Evolutionary conservation across 352 stramenopile genomes (phyloP).

Genomic region (Achlya hypogyna): DNA sequence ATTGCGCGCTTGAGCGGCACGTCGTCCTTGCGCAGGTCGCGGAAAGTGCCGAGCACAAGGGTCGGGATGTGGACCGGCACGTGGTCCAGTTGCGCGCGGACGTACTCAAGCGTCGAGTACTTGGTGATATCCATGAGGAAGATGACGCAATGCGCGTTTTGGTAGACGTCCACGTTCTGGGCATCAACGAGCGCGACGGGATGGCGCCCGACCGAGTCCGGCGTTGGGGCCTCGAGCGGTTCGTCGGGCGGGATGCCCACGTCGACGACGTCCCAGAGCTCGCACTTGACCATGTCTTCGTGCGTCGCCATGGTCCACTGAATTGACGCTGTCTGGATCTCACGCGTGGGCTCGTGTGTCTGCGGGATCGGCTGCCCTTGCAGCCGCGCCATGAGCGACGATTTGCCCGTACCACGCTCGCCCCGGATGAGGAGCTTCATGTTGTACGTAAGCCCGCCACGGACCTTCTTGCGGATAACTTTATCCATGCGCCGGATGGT

Average conservation of each 20-base stretch:
- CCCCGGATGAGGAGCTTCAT: constrained; percentile 87
- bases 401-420: constrained; percentile 80
- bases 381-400: constrained; percentile 75
- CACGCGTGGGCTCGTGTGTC: constrained; percentile 61
- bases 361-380: constrained; percentile 65
- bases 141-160: constrained; percentile 79
- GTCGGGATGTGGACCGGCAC: constrained; percentile 72
- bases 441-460: constrained; percentile 83
- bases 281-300: constrained; percentile 83
- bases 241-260: constrained; percentile 38
- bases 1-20: constrained; percentile 60
- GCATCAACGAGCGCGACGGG: constrained; percentile 69
- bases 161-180: constrained; percentile 82
- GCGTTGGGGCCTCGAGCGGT: neutral
- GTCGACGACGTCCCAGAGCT: constrained; percentile 89
- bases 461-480: constrained; percentile 65
- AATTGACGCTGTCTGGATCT: constrained; percentile 84
- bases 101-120: constrained; percentile 75
- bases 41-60: constrained; percentile 75
- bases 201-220: constrained; percentile 24
- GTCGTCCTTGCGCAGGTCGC: constrained; percentile 28
- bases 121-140: constrained; percentile 84
- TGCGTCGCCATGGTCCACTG: constrained; percentile 67
- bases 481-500: constrained; percentile 76
- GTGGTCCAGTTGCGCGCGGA: constrained; percentile 51